A percentile compares a stretch with the other conserved stretches of the same genome.
phyloP scores from a whole-genome alignment of 2,329 filamentous ascomycete species.

The Xylariales sp. region DNA sequence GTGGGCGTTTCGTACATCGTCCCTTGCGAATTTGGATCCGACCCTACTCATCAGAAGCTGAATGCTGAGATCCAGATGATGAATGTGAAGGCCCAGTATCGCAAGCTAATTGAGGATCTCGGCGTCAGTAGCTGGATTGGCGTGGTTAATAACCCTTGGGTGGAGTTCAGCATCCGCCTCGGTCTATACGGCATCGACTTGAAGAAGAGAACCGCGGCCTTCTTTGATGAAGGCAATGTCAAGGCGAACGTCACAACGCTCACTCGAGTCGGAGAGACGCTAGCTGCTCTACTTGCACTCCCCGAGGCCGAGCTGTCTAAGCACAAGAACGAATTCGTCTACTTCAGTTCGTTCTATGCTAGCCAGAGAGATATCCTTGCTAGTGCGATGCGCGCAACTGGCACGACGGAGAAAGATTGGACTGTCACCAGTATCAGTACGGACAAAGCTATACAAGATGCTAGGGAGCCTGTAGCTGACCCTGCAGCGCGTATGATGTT shows the following conservation, averaged over 20 bases:
- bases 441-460: conserved; percentile 37
- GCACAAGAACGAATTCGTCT: conserved; percentile 50
- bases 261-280: conserved; percentile 50
- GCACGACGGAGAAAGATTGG: conserved; percentile 48
- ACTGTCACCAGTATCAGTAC: conserved; percentile 40
- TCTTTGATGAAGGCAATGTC: conserved; percentile 49
- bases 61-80: conserved; percentile 41
- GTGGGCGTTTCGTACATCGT: conserved; percentile 50
- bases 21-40: conserved; percentile 50
- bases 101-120: conserved; percentile 47
- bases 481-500: conserved; percentile 32
- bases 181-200: conserved; percentile 51
- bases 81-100: conserved; percentile 43
- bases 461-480: conserved; percentile 34
- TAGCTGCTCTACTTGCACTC: conserved; percentile 51
- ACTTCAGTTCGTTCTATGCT: conserved; percentile 51
- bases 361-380: conserved; percentile 52
- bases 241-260: conserved; percentile 49
- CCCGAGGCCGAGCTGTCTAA: conserved; percentile 48
- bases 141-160: conserved; percentile 51
- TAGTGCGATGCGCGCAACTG: conserved; percentile 50
- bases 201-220: conserved; percentile 45
- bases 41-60: conserved; percentile 41
- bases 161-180: conserved; percentile 47
- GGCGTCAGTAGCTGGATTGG: conserved; percentile 50